A percentile compares a stretch with the other conserved stretches of the same genome.
These are phyloP conservation scores for Quercus gilva DNA, from an alignment of 306 rosid species.

Conservation along the genomic window DNA sequence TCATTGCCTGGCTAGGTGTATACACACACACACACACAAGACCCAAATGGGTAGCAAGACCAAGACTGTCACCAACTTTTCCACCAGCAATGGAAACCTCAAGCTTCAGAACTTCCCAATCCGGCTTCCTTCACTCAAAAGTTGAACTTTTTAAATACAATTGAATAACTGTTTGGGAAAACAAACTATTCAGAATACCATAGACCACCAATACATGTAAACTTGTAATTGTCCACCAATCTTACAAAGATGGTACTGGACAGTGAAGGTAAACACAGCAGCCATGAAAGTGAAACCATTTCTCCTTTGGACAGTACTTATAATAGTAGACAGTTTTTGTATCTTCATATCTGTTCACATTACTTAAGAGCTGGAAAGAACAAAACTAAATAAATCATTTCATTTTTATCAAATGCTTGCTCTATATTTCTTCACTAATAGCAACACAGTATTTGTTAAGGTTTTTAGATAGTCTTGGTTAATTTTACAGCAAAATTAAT, in stretches of 20 bases:
- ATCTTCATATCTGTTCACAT: slow-evolving; percentile 47
- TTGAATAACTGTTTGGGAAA: not conserved
- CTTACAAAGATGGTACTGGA: slow-evolving; percentile 60
- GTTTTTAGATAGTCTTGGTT: too few species aligned
- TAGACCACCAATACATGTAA: not conserved
- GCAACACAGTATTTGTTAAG: not conserved
- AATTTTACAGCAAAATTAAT: too few species aligned
- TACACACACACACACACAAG: slow-evolving; percentile 11
- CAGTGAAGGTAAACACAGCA: slow-evolving; percentile 63
- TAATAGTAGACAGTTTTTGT: slow-evolving; percentile 42
- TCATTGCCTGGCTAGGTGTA: too few species aligned
- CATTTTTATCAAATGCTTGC: slow-evolving; percentile 5
- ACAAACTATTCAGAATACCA: not conserved
- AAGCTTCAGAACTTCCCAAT: slow-evolving; percentile 53
- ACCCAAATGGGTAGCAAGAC: slow-evolving; percentile 72
- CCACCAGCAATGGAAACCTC: slow-evolving; percentile 83
- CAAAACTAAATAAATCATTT: not conserved
- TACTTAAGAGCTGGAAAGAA: slow-evolving; percentile 67
- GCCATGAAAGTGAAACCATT: slow-evolving; percentile 66
- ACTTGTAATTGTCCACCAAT: not conserved
- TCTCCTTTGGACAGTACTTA: slow-evolving; percentile 74
- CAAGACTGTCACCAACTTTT: slow-evolving; percentile 43
- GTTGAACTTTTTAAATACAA: slow-evolving; percentile 9
- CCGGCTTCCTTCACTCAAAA: slow-evolving; percentile 52
- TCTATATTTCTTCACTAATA: slow-evolving; percentile 12